phyloP scores from a whole-genome alignment of 768 basidiomycete genomes.

The Termitomyces sp. region DNA sequence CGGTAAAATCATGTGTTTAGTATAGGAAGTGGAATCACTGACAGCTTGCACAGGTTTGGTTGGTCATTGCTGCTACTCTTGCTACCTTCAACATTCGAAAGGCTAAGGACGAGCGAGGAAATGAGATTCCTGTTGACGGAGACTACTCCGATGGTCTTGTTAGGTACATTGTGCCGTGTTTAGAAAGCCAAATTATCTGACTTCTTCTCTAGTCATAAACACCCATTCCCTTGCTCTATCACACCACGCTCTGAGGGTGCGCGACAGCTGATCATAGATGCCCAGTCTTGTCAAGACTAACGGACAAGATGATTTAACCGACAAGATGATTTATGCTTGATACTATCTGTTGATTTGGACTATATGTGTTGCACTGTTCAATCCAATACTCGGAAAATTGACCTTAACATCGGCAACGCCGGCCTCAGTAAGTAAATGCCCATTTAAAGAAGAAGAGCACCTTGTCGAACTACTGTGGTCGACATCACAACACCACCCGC shows the following conservation, averaged over 20 bases:
- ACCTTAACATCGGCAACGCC: too few relatives aligned
- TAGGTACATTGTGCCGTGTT: neutral
- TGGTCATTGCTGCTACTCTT: slow-evolving; percentile 20
- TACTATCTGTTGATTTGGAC: too few relatives aligned
- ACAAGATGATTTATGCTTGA: neutral
- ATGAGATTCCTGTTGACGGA: slow-evolving; percentile 17
- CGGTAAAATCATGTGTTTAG: slow-evolving; percentile 4
- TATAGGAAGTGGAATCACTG: neutral
- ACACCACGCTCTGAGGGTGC: slow-evolving; percentile 6
- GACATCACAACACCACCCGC: neutral
- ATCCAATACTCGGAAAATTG: too few relatives aligned
- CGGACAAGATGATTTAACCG: too few relatives aligned
- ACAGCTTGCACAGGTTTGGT: slow-evolving; percentile 12
- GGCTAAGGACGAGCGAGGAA: slow-evolving; percentile 19
- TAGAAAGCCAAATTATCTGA: neutral
- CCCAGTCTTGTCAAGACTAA: neutral
- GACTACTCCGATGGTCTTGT: slow-evolving; percentile 13
- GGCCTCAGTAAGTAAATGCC: too few relatives aligned
- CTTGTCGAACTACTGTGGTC: neutral
- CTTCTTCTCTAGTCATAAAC: slow-evolving; percentile 6
- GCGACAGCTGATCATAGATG: slow-evolving; percentile 3
- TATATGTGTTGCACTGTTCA: too few relatives aligned
- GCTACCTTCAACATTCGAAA: slow-evolving; percentile 23
- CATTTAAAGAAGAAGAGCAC: neutral
- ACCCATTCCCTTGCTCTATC: slow-evolving; percentile 11